Evolutionary conservation across 352 stramenopile genomes (phyloP), one percentile per base, ranked within the genome.

Genomic region (Pythium myriotylum): DNA sequence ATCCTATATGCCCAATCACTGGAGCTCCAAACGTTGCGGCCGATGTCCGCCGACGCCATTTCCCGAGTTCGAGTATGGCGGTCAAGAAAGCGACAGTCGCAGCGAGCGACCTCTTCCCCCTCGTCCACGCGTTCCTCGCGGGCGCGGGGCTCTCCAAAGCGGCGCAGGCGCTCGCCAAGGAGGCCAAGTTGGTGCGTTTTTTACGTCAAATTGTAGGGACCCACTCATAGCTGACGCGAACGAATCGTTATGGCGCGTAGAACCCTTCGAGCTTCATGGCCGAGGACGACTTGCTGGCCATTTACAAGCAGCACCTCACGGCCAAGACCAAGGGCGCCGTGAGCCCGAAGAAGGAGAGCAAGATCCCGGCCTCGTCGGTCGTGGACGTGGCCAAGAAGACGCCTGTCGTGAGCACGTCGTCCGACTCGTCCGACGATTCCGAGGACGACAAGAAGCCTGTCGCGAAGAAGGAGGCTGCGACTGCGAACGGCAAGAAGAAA

Each of bases 91-190:
- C 60, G 43, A 40, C 37, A 33, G 73, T 81, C 29, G 83, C 77
- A 37, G 78, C 84, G 14, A 94, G 83, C 64, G 86, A 95, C 68
- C 56, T 95, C 27, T 90, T 81, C 59, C 84, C 86, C 55, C 61
- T 92, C 12, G 74, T 95, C 14, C 78, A 90, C 46, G 76, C 82
- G 58, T 80, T 94, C 32, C 70, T 95, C 53, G 68, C 50, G 16
- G 59, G 62, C 65, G 67, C 74, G n/a, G 86, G 86, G 14, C 77
- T 95, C 53, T 88, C 90, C 62, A 88, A 88, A 67, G 47, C 81
- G 12, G 86, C 84, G 22, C 63, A 79, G 20, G 73, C 80, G 35
- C 56, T 95, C 51, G 62, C 74, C 26, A 89, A 92, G 56, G 86
- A 95, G 59, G 74, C 83, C 54, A 89, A 92, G 43, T 54, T 93